A percentile compares a stretch with the other conserved stretches of the same genome.
Conservation (phyloP, 2,329 filamentous ascomycete species). For the Dothidotthia symphoricarpi region DNA sequence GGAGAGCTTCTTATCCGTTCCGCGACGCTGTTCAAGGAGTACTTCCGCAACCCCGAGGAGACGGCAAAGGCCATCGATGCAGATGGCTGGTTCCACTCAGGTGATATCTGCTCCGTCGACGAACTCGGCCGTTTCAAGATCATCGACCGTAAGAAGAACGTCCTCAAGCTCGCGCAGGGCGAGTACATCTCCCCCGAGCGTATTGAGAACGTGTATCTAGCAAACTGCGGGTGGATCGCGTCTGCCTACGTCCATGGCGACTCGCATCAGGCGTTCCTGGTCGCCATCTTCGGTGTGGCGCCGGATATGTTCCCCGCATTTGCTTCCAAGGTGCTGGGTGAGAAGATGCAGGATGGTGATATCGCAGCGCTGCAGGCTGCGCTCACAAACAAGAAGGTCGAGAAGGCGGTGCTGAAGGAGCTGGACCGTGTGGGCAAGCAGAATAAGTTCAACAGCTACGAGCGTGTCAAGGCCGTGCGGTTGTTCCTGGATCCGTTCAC, state of each 20-base stretch:
- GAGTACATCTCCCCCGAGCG: slow-evolving; percentile 98
- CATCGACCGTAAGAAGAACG: slow-evolving; percentile 96
- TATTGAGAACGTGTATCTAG: slow-evolving; percentile 91
- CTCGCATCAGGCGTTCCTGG: slow-evolving; percentile 73
- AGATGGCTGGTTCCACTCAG: slow-evolving; percentile 96
- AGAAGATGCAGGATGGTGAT: slow-evolving; percentile 64
- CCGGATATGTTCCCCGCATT: slow-evolving; percentile 79
- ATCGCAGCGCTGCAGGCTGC: slow-evolving; percentile 65
- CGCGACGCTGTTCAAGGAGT: slow-evolving; percentile 76
- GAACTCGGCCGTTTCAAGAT: slow-evolving; percentile 84
- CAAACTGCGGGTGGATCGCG: slow-evolving; percentile 72
- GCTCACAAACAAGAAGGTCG: slow-evolving; percentile 66
- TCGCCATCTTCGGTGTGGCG: slow-evolving; percentile 85
- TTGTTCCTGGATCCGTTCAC: slow-evolving; percentile 87
- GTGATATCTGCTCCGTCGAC: slow-evolving; percentile 86
- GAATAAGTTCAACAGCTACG: slow-evolving; percentile 89
- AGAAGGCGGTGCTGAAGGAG: slow-evolving; percentile 72
- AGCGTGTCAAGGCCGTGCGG: slow-evolving; percentile 72
- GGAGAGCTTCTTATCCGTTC: slow-evolving; percentile 86
- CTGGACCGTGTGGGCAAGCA: slow-evolving; percentile 75
- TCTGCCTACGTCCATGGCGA: slow-evolving; percentile 92
- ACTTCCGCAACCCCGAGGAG: slow-evolving; percentile 87
- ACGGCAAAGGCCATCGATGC: slow-evolving; percentile 77
- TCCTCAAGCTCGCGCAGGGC: slow-evolving; percentile 96
- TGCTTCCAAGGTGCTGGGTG: slow-evolving; percentile 72